A percentile compares a stretch with the other conserved stretches of the same genome.
phyloP scores from a whole-genome alignment of 768 basidiomycete species.

The Podaxis sp. region DNA sequence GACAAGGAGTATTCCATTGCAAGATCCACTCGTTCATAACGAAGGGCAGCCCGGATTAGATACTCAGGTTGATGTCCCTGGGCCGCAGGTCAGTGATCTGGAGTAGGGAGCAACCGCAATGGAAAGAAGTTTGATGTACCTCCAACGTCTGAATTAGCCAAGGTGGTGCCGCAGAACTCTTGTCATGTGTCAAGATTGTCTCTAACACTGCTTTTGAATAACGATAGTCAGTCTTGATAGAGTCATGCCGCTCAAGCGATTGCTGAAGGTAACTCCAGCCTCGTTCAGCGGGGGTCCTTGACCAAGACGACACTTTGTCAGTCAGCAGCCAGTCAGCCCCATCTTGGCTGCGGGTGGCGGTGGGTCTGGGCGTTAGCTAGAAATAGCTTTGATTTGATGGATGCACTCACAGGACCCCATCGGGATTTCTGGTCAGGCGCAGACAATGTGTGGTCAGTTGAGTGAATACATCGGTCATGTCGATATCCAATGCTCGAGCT shows the following conservation, averaged over 20 bases:
- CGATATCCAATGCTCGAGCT: slow-evolving; percentile 73
- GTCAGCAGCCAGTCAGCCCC: slow-evolving; percentile 82
- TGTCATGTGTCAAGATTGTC: slow-evolving; percentile 68
- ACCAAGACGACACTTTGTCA: slow-evolving; percentile 80
- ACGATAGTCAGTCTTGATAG: slow-evolving; percentile 62
- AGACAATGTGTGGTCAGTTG: slow-evolving; percentile 78
- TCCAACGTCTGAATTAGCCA: slow-evolving; percentile 82
- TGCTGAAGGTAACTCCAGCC: slow-evolving; percentile 89
- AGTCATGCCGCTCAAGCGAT: slow-evolving; percentile 78
- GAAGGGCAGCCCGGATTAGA: slow-evolving; percentile 75
- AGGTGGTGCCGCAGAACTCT: slow-evolving; percentile 63
- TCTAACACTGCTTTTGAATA: slow-evolving; percentile 81
- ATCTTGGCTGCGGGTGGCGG: slow-evolving; percentile 48
- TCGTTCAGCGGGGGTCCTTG: slow-evolving; percentile 74
- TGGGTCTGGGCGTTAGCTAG: slow-evolving; percentile 16
- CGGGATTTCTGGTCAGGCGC: slow-evolving; percentile 64
- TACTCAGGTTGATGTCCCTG: slow-evolving; percentile 80
- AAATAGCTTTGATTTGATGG: slow-evolving; percentile 11
- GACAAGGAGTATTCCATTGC: slow-evolving; percentile 74
- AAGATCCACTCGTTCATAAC: slow-evolving; percentile 76
- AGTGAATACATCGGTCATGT: slow-evolving; percentile 86
- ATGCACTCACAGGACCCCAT: slow-evolving; percentile 53
- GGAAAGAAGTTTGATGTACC: slow-evolving; percentile 36
- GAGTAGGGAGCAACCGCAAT: background rate
- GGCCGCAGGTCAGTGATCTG: slow-evolving; percentile 4